Percentiles rank a stretch among this genome's conserved stretches.
Conservation (phyloP, 2,329 filamentous ascomycete genomes). For the Pseudocercospora crystallina region DNA sequence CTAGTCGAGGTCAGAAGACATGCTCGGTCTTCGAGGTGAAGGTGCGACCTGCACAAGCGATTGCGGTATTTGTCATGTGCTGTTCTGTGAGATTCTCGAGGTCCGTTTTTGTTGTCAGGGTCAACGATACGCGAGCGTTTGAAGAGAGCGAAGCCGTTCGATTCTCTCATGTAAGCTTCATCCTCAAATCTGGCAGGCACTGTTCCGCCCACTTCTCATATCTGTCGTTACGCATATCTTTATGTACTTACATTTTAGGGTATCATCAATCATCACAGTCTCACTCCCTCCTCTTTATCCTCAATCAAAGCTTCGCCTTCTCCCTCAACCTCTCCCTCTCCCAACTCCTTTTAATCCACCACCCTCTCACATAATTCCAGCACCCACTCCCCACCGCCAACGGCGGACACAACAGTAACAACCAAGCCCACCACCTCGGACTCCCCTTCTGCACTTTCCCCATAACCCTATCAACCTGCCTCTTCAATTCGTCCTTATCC, state of each 20-base stretch:
- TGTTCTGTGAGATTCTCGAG: background rate
- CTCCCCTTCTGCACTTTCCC: constrained; percentile 60
- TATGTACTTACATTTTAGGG: too few relatives aligned
- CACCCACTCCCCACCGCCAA: constrained; percentile 66
- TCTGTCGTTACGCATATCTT: too few relatives aligned
- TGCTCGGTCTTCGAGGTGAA: too few relatives aligned
- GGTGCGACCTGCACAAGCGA: too few relatives aligned
- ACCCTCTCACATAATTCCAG: constrained; percentile 73
- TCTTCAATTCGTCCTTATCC: constrained; percentile 66
- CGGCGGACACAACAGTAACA: constrained; percentile 68
- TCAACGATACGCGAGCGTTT: background rate
- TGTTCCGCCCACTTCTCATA: too few relatives aligned
- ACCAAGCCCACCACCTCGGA: constrained; percentile 81
- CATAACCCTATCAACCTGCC: constrained; percentile 67
- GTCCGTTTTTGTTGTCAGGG: background rate
- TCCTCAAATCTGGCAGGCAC: too few relatives aligned
- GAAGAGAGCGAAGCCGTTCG: constrained; percentile 2
- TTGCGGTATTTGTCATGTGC: too few relatives aligned
- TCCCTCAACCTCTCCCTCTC: constrained; percentile 55
- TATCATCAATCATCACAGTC: background rate
- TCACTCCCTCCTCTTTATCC: background rate
- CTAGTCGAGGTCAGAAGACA: too few relatives aligned
- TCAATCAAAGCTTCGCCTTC: constrained; percentile 58
- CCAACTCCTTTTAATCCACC: constrained; percentile 70
- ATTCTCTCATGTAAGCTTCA: too few relatives aligned